Percentiles rank a stretch among this genome's conserved stretches.
Conservation (phyloP, 768 basidiomycete species). For the Leccinum subgranulosum region DNA sequence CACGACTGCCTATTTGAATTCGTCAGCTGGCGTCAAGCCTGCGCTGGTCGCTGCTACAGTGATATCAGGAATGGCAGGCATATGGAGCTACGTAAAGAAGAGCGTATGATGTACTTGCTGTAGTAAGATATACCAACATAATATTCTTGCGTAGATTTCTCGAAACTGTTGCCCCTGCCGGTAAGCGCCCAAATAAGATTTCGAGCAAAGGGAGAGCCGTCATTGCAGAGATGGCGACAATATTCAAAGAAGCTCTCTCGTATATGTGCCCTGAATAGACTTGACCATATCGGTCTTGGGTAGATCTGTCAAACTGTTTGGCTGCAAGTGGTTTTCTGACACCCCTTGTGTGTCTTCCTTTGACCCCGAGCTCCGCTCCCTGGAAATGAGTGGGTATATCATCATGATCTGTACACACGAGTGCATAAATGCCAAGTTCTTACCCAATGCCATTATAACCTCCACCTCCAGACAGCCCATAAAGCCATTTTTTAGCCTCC, state of each 20-base stretch:
- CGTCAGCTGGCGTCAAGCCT: constrained; percentile 85
- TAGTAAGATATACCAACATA: constrained; percentile 39
- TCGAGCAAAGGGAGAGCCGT: constrained; percentile 13
- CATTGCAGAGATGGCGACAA: constrained; percentile 20
- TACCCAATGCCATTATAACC: constrained; percentile 31
- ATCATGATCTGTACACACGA: constrained; percentile 35
- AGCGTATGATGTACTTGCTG: constrained; percentile 61
- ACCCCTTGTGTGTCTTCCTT: constrained; percentile 37
- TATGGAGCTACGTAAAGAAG: constrained; percentile 95
- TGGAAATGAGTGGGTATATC: constrained; percentile 39
- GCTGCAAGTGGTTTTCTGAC: constrained; percentile 31
- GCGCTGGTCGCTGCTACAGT: constrained; percentile 86
- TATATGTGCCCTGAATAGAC: constrained; percentile 29
- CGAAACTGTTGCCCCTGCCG: constrained; percentile 9
- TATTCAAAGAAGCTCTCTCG: constrained; percentile 30
- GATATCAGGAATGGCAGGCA: constrained; percentile 85
- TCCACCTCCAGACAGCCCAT: constrained; percentile 23
- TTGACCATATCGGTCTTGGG: constrained; percentile 32
- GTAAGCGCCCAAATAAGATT: constrained; percentile 31
- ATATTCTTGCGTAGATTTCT: constrained; percentile 43
- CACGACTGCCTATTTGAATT: constrained; percentile 31
- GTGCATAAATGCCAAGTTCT: constrained; percentile 37
- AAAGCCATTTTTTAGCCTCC: constrained; percentile 21
- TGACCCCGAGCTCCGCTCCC: constrained; percentile 40
- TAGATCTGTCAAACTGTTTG: constrained; percentile 36